These are phyloP conservation scores for Porcisia deanei DNA, from an alignment of 208 protist genomes.

Conservation along the genomic window DNA sequence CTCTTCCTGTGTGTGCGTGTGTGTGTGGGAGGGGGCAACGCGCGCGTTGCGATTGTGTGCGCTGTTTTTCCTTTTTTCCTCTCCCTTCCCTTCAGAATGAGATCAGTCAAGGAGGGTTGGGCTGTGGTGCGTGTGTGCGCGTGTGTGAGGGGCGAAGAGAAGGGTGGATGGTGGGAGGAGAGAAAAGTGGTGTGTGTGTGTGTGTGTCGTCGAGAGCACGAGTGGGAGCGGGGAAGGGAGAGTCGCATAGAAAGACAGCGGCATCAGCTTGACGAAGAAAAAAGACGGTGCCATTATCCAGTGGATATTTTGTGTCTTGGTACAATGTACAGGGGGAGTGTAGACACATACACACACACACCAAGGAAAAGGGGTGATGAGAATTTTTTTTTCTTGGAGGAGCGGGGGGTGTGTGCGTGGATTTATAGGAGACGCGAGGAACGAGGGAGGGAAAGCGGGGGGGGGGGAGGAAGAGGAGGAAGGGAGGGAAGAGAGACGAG, in stretches of 20 bases:
- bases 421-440: background rate
- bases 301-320: too few species aligned
- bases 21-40: background rate
- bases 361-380: too few species aligned
- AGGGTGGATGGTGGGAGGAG: background rate
- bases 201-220: too few species aligned
- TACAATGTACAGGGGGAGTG: too few species aligned
- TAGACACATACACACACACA: background rate
- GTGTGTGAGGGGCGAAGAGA: background rate
- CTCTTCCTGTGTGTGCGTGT: background rate
- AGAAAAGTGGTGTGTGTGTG: background rate
- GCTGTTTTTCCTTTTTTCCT: background rate
- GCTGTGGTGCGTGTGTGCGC: conserved; percentile 2
- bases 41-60: background rate
- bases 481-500: background rate
- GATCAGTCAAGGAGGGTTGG: background rate
- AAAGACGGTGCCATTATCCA: too few species aligned
- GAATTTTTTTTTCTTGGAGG: too few species aligned
- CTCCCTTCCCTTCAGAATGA: background rate
- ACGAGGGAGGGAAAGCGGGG: background rate
- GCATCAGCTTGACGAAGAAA: too few species aligned
- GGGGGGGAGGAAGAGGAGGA: background rate
- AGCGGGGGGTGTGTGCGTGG: too few species aligned
- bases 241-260: too few species aligned
- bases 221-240: too few species aligned